Base-by-base conservation (phyloP, 495 filamentous ascomycete genomes). In the Penicillium subrubescens region DNA sequence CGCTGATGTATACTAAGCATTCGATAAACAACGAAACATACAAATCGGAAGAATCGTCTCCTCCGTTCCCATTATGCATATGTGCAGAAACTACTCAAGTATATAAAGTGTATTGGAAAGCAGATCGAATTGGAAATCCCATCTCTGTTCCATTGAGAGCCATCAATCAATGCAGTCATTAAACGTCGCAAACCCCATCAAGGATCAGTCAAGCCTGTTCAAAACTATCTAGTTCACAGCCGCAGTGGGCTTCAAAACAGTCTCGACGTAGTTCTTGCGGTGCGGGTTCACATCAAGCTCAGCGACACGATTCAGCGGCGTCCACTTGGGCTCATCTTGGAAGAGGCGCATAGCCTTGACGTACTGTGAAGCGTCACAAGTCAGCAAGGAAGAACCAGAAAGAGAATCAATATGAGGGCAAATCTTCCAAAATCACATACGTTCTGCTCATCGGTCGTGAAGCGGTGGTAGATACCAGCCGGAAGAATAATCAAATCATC, bases 271-370 rank as follows among this genome's bases (percentile, higher is more conserved):
- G 27, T 86, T 85, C 83, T 91, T 85, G 19, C 95, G 88, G 71
- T 88, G 90, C 35, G 79, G 77, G 76, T 97, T 99, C 59, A 70
- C 75, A 76, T 97, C 92, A 61, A 97, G 81, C 44, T 96, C 92
- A 12, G 78, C 82, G 1, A 85, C 86, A 48, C 96, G 86, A 77
- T 97, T 97, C 70, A 99, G 77, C 17, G 95, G 92, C 61, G 94
- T 98, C 95, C 95, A 99, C 80, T 97, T 97, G 44, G 95, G 96
- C 81, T 98, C 93, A 61, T 98, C 95, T 82, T 97, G 94, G 87
- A 98, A 99, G 57, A 99, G 85, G 43, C 95, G 87, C 92, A 98
- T 94, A 25, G 96, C 95, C 74, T 94, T 91, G 71, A 97, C 90
- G 73, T 94, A 97, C 94, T 98, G 60, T 50, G 68, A 41, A 44